Base-by-base conservation (phyloP, 225 moss, liverwort and hornwort species). In the Bryoerythrophyllum caledonicum region DNA sequence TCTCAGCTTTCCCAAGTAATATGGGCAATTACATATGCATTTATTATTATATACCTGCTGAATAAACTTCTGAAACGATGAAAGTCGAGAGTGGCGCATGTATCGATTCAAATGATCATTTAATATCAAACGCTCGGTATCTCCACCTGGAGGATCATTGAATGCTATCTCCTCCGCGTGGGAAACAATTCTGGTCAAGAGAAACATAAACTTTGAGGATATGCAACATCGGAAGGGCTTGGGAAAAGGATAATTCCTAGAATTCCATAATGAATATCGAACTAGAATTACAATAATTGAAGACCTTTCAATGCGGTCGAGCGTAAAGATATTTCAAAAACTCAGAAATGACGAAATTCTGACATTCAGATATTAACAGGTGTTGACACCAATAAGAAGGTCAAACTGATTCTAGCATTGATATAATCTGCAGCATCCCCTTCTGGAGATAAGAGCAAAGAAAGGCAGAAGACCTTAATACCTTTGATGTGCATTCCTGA, bases 101-200 rank as follows among this genome's bases (percentile, higher is more conserved):
- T 84, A 85, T 63, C 87, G 87, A 72, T 77, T 77, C 74, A 87
- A 82, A 65, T 85, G 84, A 62, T 87, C 82, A 68, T 87, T 87
- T 40, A 87, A 66, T 67, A 87, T 87, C 82, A 87, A 70, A 52
- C 84, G 84, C 68, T 87, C 87, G 8, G 87, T 85, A 72, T 84
- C 84, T 82, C 87, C 87, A 75, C 87, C 87, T n/a, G 87, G 87
- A 69, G 87, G 87, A 67, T 87, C 87, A 78, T 87, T 87, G 25
- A 82, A 87, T 64, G 87, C 87, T 82, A 87, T 87, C 80, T 87
- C 87, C 78, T 87, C 87, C 58, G 87, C 68, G 68, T 87, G 63
- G 12, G 64, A 78, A 79, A 87, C 84, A 77, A 87, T 84, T 53
- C 87, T 87, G 78, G 68, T 65, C 70, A 78, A 61, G 23, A 51